Percentiles rank a stretch among this genome's conserved stretches.
Evolutionary conservation across 768 basidiomycete genomes (phyloP).

Genomic region (Coprinellus micaceus): DNA sequence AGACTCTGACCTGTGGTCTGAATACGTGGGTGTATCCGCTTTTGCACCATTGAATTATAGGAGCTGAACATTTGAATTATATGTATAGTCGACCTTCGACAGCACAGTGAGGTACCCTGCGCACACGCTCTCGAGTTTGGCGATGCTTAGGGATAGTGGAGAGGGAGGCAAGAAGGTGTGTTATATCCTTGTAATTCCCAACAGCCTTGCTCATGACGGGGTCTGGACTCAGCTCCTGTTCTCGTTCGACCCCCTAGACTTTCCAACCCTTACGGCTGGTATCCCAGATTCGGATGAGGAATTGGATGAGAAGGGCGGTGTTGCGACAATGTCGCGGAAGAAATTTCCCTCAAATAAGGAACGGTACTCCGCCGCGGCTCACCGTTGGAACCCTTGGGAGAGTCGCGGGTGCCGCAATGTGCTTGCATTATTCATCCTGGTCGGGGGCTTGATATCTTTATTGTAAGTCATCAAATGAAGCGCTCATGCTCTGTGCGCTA

Average conservation of each 20-base stretch:
- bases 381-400: conserved; percentile 47
- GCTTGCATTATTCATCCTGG: conserved; percentile 47
- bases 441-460: conserved; percentile 43
- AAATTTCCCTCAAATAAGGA: neutral
- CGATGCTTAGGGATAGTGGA: conserved; percentile 18
- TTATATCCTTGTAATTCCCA: neutral
- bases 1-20: conserved; percentile 18
- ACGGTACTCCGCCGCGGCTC: conserved; percentile 24
- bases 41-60: neutral
- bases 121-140: conserved; percentile 27
- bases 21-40: conserved; percentile 17
- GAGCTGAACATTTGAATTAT: neutral
- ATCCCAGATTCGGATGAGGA: conserved; percentile 36
- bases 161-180: conserved; percentile 17
- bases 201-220: neutral
- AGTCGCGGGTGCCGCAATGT: conserved; percentile 65
- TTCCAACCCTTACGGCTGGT: conserved; percentile 46
- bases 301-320: neutral
- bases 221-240: conserved; percentile 42
- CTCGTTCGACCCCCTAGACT: conserved; percentile 50
- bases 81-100: conserved; percentile 26
- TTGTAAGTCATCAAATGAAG: conserved; percentile 46
- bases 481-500: neutral
- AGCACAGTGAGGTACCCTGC: conserved; percentile 28
- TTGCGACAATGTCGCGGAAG: too few relatives aligned